phyloP scores from a whole-genome alignment of 1,284 basidiomycete species.

The Bondarzewia mesenterica region DNA sequence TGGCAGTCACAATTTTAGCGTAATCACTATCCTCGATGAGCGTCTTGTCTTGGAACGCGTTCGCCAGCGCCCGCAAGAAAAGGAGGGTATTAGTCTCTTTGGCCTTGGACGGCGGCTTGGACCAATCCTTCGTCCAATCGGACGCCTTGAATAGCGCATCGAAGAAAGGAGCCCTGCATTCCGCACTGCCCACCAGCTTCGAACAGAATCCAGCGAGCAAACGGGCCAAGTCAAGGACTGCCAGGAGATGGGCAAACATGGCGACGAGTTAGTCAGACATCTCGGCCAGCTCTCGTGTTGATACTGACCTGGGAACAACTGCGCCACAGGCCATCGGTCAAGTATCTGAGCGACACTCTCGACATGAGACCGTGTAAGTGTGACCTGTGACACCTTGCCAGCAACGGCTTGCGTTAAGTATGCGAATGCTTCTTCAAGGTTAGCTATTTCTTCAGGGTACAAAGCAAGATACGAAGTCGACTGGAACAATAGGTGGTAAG shows the following conservation, averaged over 20 bases:
- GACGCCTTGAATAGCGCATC: slow-evolving; percentile 59
- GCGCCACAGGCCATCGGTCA: slow-evolving; percentile 71
- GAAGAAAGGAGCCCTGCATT: slow-evolving; percentile 46
- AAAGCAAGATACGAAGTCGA: slow-evolving; percentile 63
- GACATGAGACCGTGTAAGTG: slow-evolving; percentile 43
- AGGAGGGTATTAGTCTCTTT: slow-evolving; percentile 84
- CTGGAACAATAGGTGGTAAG: slow-evolving; percentile 26
- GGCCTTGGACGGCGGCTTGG: slow-evolving; percentile 50
- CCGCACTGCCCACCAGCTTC: slow-evolving; percentile 36
- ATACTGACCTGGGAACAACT: slow-evolving; percentile 74
- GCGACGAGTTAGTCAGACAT: background rate
- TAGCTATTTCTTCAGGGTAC: slow-evolving; percentile 29
- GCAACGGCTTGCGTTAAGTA: slow-evolving; percentile 52
- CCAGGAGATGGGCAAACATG: slow-evolving; percentile 2
- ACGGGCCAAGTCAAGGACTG: slow-evolving; percentile 85
- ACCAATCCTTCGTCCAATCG: slow-evolving; percentile 56
- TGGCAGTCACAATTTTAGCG: slow-evolving; percentile 38
- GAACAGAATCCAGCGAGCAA: slow-evolving; percentile 66
- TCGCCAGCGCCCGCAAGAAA: slow-evolving; percentile 77
- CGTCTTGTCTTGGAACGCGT: slow-evolving; percentile 59
- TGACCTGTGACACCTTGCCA: slow-evolving; percentile 22
- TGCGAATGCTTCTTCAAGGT: slow-evolving; percentile 44
- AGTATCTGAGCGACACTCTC: slow-evolving; percentile 61
- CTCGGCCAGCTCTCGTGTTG: background rate
- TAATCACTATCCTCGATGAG: slow-evolving; percentile 37